These are phyloP conservation scores for Plasmodium inui DNA, from an alignment of 169 alveolate species.

Conservation along the genomic window DNA sequence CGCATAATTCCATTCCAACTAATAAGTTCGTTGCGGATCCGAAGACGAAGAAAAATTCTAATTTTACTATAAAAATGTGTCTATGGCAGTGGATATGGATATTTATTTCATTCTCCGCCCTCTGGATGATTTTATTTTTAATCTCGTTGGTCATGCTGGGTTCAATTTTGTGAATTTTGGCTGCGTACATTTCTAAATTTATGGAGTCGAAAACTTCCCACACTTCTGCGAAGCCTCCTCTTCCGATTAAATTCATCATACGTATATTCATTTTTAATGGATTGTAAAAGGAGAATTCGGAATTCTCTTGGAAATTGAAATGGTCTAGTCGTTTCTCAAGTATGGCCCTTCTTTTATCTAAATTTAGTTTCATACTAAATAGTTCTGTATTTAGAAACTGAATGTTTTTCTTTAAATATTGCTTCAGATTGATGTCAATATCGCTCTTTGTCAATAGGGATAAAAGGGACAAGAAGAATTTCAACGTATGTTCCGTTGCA, in stretches of 20 bases:
- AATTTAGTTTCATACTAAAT: conserved; percentile 78
- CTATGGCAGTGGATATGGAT: conserved; percentile 89
- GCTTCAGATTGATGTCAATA: conserved; percentile 69
- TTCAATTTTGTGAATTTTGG: conserved; percentile 90
- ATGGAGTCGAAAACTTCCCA: conserved; percentile 93
- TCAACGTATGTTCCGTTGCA: conserved; percentile 82
- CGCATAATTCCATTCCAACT: conserved; percentile 76
- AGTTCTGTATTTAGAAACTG: conserved; percentile 81
- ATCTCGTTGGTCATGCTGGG: conserved; percentile 89
- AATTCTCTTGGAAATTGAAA: conserved; percentile 83
- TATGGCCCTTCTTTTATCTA: conserved; percentile 83
- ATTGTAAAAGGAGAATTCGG: conserved; percentile 85
- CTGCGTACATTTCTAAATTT: conserved; percentile 91
- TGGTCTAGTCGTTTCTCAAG: conserved; percentile 82
- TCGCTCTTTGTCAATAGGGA: conserved; percentile 65
- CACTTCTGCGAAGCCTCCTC: conserved; percentile 94
- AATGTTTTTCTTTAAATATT: conserved; percentile 77
- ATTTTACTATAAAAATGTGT: conserved; percentile 91
- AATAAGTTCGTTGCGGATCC: conserved; percentile 77
- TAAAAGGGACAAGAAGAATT: conserved; percentile 77
- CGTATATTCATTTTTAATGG: conserved; percentile 85
- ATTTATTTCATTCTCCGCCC: conserved; percentile 91
- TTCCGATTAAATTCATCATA: conserved; percentile 91
- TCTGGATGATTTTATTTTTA: conserved; percentile 88
- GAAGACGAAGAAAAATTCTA: conserved; percentile 92